phyloP scores from a whole-genome alignment of 805 yeast species.

The Metschnikowia aberdeeniae region DNA sequence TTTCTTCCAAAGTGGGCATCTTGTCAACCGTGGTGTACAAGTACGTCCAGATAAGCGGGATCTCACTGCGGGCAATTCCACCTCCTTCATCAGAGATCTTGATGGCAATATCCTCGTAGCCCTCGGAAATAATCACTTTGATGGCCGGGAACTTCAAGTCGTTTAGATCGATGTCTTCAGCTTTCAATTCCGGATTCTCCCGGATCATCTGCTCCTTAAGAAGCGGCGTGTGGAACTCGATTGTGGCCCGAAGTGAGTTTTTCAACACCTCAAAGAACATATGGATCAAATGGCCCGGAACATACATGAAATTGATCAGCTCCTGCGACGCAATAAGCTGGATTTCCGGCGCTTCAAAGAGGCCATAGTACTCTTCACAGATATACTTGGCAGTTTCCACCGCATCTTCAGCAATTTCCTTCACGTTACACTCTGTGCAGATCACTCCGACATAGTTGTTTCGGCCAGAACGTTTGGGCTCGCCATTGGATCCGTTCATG shows the following conservation, averaged over 20 bases:
- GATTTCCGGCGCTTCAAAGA: slow-evolving; percentile 82
- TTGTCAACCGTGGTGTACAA: slow-evolving; percentile 82
- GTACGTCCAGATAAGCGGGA: slow-evolving; percentile 87
- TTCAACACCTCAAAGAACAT: slow-evolving; percentile 87
- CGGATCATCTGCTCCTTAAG: slow-evolving; percentile 34
- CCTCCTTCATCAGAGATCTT: slow-evolving; percentile 94
- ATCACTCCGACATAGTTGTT: slow-evolving; percentile 84
- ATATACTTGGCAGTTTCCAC: slow-evolving; percentile 87
- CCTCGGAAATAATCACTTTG: slow-evolving; percentile 82
- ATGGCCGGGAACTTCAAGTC: slow-evolving; percentile 78
- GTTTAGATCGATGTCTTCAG: slow-evolving; percentile 43
- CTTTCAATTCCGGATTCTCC: slow-evolving; percentile 38
- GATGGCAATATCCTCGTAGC: slow-evolving; percentile 85
- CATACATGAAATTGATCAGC: slow-evolving; percentile 76
- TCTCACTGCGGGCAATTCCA: slow-evolving; percentile 80
- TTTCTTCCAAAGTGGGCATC: slow-evolving; percentile 61
- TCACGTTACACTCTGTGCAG: slow-evolving; percentile 77
- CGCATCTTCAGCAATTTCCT: slow-evolving; percentile 81
- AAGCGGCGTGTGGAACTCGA: slow-evolving; percentile 66
- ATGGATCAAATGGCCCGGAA: slow-evolving; percentile 88
- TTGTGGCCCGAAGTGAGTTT: slow-evolving; percentile 84
- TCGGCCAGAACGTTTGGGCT: slow-evolving; percentile 11
- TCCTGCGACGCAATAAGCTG: slow-evolving; percentile 72
- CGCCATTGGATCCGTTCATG: slow-evolving; percentile 28
- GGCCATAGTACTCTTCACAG: slow-evolving; percentile 86